Evolutionary conservation across 805 yeast species (phyloP), one percentile per base, ranked within the genome.

Genomic region (Saccharomycopsis fibuligera): DNA sequence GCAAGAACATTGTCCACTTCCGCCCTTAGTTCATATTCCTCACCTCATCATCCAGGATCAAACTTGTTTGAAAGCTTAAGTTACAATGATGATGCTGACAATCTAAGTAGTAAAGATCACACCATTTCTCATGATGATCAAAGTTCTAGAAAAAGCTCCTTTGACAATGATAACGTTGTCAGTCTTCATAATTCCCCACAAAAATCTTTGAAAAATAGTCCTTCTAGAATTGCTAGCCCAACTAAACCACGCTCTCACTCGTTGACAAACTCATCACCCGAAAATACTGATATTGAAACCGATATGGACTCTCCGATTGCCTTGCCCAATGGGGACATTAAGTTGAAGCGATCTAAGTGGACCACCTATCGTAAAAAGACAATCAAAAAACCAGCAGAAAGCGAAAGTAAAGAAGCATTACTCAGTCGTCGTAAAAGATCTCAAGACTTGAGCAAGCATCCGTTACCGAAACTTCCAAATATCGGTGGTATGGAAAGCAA

Each of bases 1-100:
- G 96, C 95, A 0, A 70, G 95, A 58, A 80, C 93, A 1, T 70
- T 88, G 43, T 83, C 91, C 2, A 75, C 86, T 41, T 75, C 84
- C 0, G 78, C 87, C 0, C 68, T 83, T 25, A 84, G 85, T 10
- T 44, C 48, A 12, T 48, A 51, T 29, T 39, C 46, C n/a, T 33
- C 37, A 5, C n/a, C 37, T 12, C n/a, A n/a, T n/a, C n/a, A n/a
- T n/a, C n/a, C n/a, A n/a, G n/a, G n/a, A n/a, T n/a, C n/a, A n/a
- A n/a, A n/a, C n/a, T n/a, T n/a, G n/a, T n/a, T n/a, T n/a, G n/a
- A n/a, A n/a, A n/a, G n/a, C n/a, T n/a, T n/a, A n/a, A 8, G 10
- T 12, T 27, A 8, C 12, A 12, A 27, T 12, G 12, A 27, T 12
- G 10, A 27, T 8, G 31, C 8, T 8, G 31, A 27, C 31, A 27